Base-by-base conservation (phyloP, 345 rosid species). In the Populus ilicifolia region DNA sequence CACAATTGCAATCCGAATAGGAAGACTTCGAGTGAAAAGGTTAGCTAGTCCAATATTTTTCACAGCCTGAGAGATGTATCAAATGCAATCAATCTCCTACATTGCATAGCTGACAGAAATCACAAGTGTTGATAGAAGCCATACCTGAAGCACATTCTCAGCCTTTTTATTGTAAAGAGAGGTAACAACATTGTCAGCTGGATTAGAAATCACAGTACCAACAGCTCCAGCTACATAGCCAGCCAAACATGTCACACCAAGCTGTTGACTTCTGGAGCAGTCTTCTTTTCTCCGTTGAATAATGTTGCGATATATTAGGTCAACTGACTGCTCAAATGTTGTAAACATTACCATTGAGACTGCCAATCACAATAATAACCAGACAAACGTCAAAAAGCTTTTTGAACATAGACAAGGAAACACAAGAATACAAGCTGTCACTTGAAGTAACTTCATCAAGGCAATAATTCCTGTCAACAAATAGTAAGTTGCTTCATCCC, bases 21-120 rank as follows among this genome's bases (percentile, higher is more conserved):
- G 91, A 82, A 91, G 92, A 72, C 92, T 89, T 80, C 93, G 82
- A 2, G 89, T 84, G 80, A 89, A 89, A 68, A 91, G 88, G 75
- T 85, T 85, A 43, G 63, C 27, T 62, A 88, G 74, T 68, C 95
- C 95, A 74, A 88, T 85, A 23, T 84, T 83, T 85, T 85, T 88
- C 78, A 83, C 87, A 62, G 90, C 93, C 93, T 90, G 83, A 81
- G 71, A 80, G 43, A 12, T 46, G 77, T 38, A n/a, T 29, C 20
- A 10, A 70, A 33, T 29, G 41, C 59, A 70, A 66, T 43, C 27
- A 50, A 39, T 65, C 67, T n/a, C 54, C 17, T 73, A 61, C 36
- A 69, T 20, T 20, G 5, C 38, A 17, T 5, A 36, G 27, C 69
- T 20, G 36, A 69, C 64, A 21, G 20, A 13, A 77, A 25, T 1